Conservation (phyloP, 129 eudicot species). For the Scalesia atractyloides region DNA sequence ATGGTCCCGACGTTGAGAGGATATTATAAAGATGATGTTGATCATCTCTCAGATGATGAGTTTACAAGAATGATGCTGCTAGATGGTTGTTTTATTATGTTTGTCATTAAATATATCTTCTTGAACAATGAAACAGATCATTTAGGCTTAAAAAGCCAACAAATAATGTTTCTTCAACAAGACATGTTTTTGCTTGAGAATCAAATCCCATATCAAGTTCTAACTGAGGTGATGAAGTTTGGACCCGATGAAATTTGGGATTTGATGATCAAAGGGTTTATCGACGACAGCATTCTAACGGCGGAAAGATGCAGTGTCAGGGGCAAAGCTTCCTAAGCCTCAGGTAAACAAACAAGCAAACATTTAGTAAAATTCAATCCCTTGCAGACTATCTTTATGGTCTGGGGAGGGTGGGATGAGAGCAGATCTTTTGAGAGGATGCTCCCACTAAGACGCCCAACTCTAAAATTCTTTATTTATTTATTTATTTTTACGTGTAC, state of each 20-base stretch:
- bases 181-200: conserved; percentile 43
- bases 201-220: conserved; percentile 36
- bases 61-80: conserved; percentile 40
- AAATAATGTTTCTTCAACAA: conserved; percentile 29
- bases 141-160: conserved; percentile 35
- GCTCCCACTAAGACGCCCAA: no score
- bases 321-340: not conserved
- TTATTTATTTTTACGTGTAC: no score
- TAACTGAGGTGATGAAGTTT: conserved; percentile 28
- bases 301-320: not conserved
- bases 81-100: conserved; percentile 39
- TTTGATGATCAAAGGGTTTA: conserved; percentile 17
- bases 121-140: not conserved
- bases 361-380: no score
- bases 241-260: not conserved
- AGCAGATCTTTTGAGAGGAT: no score
- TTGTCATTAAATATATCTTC: conserved; percentile 16
- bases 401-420: no score
- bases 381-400: no score
- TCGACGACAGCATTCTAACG: conserved; percentile 22
- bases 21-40: conserved; percentile 19
- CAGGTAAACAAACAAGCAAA: no score
- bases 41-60: conserved; percentile 3
- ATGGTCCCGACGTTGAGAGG: conserved; percentile 13
- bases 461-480: no score